These are phyloP conservation scores for Monilinia fructigena DNA, from an alignment of 2,329 filamentous ascomycete genomes.

Conservation along the genomic window DNA sequence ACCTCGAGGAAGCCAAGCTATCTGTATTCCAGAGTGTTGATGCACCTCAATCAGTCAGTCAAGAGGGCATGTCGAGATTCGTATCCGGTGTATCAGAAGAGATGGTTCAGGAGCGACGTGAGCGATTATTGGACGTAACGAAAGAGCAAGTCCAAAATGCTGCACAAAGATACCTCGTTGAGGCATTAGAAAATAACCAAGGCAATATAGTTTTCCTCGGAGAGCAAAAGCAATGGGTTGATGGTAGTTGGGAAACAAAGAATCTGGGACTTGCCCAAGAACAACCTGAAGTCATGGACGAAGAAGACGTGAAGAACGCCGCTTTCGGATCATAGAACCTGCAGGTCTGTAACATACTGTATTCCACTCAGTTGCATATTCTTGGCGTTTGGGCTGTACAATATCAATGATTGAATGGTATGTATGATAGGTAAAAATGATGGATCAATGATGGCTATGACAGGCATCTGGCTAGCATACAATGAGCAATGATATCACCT, in stretches of 20 bases:
- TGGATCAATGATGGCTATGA: slow-evolving; percentile 4
- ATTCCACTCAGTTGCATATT: slow-evolving; percentile 34
- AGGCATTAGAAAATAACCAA: slow-evolving; percentile 57
- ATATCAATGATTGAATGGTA: slow-evolving; percentile 20
- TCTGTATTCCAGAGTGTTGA: slow-evolving; percentile 91
- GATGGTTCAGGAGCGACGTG: slow-evolving; percentile 82
- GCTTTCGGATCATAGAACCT: slow-evolving; percentile 34
- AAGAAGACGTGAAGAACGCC: slow-evolving; percentile 34
- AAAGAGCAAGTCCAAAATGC: slow-evolving; percentile 75
- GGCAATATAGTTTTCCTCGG: slow-evolving; percentile 74
- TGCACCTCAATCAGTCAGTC: slow-evolving; percentile 80
- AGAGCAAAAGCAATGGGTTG: slow-evolving; percentile 77
- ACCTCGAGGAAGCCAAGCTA: slow-evolving; percentile 94
- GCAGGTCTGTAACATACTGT: slow-evolving; percentile 33
- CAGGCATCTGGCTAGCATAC: slow-evolving; percentile 4
- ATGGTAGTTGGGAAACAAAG: slow-evolving; percentile 69
- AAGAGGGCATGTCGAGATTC: slow-evolving; percentile 85
- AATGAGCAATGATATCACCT: slow-evolving; percentile 20
- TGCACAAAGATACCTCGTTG: slow-evolving; percentile 78
- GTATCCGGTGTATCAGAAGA: slow-evolving; percentile 80
- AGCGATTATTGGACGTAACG: slow-evolving; percentile 82
- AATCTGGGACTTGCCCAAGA: slow-evolving; percentile 68
- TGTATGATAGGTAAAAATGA: slow-evolving; percentile 21
- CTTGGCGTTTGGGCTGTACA: slow-evolving; percentile 27
- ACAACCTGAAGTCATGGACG: slow-evolving; percentile 37